These are phyloP conservation scores for Umbilicaria muhlenbergii DNA, from an alignment of 495 filamentous ascomycete genomes.

Conservation along the genomic window DNA sequence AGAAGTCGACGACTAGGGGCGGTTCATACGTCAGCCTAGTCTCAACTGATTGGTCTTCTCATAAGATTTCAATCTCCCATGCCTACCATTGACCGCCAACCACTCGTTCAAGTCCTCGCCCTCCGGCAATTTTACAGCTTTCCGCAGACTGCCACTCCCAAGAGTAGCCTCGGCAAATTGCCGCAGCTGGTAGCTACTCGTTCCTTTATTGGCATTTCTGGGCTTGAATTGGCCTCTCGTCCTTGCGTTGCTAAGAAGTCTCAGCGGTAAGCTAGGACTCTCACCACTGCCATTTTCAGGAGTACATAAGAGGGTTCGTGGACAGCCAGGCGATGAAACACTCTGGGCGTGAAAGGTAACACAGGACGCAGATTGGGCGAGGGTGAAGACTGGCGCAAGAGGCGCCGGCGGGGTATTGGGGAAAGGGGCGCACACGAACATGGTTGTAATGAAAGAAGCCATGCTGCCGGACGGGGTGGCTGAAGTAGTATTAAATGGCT, in stretches of 20 bases:
- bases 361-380: constrained; percentile 16
- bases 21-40: neutral
- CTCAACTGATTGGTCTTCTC: neutral
- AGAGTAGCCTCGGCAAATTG: constrained; percentile 97
- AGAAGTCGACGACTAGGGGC: constrained; percentile 84
- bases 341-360: constrained; percentile 3
- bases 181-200: constrained; percentile 85
- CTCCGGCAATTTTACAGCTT: constrained; percentile 92
- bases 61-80: neutral
- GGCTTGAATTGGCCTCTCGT: constrained; percentile 86
- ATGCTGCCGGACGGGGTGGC: constrained; percentile 19
- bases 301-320: constrained; percentile 1
- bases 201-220: constrained; percentile 72
- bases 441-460: constrained; percentile 56
- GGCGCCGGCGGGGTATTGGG: constrained; percentile 20
- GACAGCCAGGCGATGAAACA: neutral
- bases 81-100: constrained; percentile 84
- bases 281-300: constrained; percentile 3
- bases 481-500: neutral
- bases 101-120: constrained; percentile 96
- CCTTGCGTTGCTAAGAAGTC: constrained; percentile 59
- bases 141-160: constrained; percentile 84
- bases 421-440: constrained; percentile 39
- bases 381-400: constrained; percentile 18
- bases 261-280: constrained; percentile 22